These are phyloP conservation scores for Salvia splendens DNA, from an alignment of 257 asterid genomes.

Conservation along the genomic window DNA sequence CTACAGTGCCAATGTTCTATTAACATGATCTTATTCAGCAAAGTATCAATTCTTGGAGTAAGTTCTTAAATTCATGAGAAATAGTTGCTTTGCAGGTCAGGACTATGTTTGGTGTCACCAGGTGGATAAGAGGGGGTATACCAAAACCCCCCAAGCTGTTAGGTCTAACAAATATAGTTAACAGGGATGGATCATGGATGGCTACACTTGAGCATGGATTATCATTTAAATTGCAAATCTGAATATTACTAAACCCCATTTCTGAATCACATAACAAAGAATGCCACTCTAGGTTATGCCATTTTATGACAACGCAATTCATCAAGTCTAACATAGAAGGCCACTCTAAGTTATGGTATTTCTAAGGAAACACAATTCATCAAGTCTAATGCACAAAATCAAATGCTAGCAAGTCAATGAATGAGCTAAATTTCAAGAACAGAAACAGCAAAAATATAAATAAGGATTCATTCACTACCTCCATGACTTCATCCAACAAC, in stretches of 20 bases:
- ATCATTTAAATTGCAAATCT: slow-evolving; percentile 12
- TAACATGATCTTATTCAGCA: slow-evolving; percentile 12
- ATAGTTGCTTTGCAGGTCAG: background rate
- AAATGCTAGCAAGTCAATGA: background rate
- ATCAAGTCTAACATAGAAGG: slow-evolving; percentile 1
- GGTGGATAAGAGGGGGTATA: background rate
- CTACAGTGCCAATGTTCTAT: background rate
- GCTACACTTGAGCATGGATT: background rate
- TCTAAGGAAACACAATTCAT: slow-evolving; percentile 6
- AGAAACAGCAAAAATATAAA: background rate
- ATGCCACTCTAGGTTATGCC: background rate
- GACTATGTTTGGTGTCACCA: background rate
- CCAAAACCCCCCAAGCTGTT: slow-evolving; percentile 8
- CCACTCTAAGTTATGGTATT: background rate
- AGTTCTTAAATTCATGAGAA: background rate
- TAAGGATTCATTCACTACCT: slow-evolving; percentile 44
- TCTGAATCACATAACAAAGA: slow-evolving; percentile 9
- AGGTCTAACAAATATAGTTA: background rate
- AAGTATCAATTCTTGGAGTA: background rate
- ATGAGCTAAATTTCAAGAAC: background rate
- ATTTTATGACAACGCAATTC: background rate
- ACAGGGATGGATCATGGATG: too few species aligned
- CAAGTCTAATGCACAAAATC: slow-evolving; percentile 6
- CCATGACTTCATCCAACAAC: slow-evolving; percentile 88
- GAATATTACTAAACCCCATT: background rate